phyloP scores from a whole-genome alignment of 345 rosid species.

The Eucalyptus dawsonii region DNA sequence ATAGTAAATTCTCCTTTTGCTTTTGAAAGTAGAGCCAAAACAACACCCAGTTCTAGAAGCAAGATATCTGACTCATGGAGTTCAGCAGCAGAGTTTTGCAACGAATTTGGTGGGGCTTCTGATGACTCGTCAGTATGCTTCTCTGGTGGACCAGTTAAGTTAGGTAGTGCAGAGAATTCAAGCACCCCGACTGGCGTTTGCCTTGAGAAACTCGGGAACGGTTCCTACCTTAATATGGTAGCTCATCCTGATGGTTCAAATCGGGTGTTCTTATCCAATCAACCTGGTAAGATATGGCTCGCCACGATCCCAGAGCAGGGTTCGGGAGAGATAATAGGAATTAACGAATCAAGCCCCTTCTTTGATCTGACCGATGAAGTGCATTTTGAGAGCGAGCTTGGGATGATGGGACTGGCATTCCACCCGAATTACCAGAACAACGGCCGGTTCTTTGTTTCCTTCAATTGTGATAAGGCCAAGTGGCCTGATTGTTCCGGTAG shows the following conservation, averaged over 20 bases:
- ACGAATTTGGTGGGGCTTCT: conserved; percentile 49
- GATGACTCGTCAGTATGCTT: conserved; percentile 38
- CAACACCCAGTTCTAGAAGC: conserved; percentile 17
- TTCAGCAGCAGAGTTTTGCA: conserved; percentile 58
- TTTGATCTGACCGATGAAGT: conserved; percentile 71
- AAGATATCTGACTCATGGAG: conserved; percentile 44
- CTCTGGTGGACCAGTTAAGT: conserved; percentile 40
- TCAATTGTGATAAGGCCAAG: conserved; percentile 66
- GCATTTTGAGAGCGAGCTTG: conserved; percentile 40
- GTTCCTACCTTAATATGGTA: conserved; percentile 65
- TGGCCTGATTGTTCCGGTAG: conserved; percentile 63
- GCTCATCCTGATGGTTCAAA: conserved; percentile 85
- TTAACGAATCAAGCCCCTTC: conserved; percentile 57
- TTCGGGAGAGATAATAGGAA: conserved; percentile 31
- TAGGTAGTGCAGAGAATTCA: conserved; percentile 10
- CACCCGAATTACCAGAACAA: conserved; percentile 59
- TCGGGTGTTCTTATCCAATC: conserved; percentile 64
- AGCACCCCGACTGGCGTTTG: conserved; percentile 49
- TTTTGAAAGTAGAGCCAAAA: conserved; percentile 43
- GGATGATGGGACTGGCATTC: conserved; percentile 86
- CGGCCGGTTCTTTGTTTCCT: conserved; percentile 67
- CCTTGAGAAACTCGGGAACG: conserved; percentile 66
- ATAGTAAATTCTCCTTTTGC: conserved; percentile 57
- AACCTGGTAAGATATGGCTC: conserved; percentile 55
- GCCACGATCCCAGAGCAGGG: conserved; percentile 67